These are phyloP conservation scores for Metschnikowia similis DNA, from an alignment of 805 yeast genomes.

Conservation along the genomic window DNA sequence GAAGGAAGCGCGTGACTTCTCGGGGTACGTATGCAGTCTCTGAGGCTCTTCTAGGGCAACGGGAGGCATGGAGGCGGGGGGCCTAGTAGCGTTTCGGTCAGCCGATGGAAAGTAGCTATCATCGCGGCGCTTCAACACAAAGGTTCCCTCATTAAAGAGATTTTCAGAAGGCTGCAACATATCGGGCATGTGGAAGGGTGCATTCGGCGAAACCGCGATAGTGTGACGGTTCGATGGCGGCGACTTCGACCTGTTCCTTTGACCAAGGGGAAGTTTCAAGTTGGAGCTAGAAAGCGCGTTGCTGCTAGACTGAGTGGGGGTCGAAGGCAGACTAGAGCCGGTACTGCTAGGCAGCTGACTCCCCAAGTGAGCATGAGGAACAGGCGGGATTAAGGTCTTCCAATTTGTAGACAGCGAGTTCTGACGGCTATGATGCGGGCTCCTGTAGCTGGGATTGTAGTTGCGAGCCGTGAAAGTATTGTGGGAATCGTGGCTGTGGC, in stretches of 20 bases:
- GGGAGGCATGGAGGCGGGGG: not conserved
- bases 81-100: not conserved
- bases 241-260: not conserved
- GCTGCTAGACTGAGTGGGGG: not conserved
- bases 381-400: constrained; percentile 35
- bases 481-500: constrained; percentile 14
- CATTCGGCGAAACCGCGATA: constrained; percentile 15
- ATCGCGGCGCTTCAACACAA: constrained; percentile 5
- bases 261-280: not conserved
- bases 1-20: not conserved
- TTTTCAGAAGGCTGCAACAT: constrained; percentile 15
- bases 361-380: constrained; percentile 10
- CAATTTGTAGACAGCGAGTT: constrained; percentile 19
- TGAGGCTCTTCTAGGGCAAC: not conserved
- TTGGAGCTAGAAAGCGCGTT: not conserved
- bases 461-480: not conserved
- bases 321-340: not conserved
- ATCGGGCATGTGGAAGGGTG: constrained; percentile 8
- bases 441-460: constrained; percentile 1
- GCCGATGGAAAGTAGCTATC: not conserved
- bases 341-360: not conserved
- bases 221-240: constrained; percentile 13
- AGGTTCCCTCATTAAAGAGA: constrained; percentile 7
- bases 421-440: constrained; percentile 4
- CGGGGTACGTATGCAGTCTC: constrained; percentile 1